phyloP scores from a whole-genome alignment of 2,329 filamentous ascomycete species.

The Colletotrichum noveboracense region DNA sequence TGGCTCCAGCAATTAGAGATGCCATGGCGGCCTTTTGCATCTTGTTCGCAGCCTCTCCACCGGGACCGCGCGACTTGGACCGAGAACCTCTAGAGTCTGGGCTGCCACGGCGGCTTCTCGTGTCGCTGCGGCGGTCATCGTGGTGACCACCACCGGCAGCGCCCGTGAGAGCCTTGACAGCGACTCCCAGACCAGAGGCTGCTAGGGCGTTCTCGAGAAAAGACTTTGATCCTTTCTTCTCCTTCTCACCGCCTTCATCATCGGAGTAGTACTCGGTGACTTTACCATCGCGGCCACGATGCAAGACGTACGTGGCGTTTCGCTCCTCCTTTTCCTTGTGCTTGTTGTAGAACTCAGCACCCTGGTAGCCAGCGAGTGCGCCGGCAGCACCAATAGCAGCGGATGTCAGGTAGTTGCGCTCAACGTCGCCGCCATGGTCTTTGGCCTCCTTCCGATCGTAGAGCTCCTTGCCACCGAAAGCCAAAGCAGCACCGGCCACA shows the following conservation, averaged over 20 bases:
- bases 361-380: slow-evolving; percentile 67
- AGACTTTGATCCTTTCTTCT: slow-evolving; percentile 67
- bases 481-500: slow-evolving; percentile 67
- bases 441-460: slow-evolving; percentile 67
- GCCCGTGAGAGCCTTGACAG: slow-evolving; percentile 64
- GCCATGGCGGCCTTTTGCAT: slow-evolving; percentile 90
- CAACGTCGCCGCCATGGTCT: slow-evolving; percentile 51
- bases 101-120: slow-evolving; percentile 40
- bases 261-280: slow-evolving; percentile 63
- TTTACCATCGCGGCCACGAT: slow-evolving; percentile 59
- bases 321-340: slow-evolving; percentile 59
- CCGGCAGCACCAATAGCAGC: slow-evolving; percentile 69
- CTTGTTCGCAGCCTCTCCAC: slow-evolving; percentile 57
- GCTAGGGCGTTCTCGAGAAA: slow-evolving; percentile 68
- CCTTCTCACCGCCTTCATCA: slow-evolving; percentile 52
- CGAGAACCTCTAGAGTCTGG: slow-evolving; percentile 49
- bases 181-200: slow-evolving; percentile 66
- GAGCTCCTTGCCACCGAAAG: slow-evolving; percentile 70
- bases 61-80: slow-evolving; percentile 56
- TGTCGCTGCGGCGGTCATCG: slow-evolving; percentile 43
- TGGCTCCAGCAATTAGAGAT: slow-evolving; percentile 86
- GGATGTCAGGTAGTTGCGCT: slow-evolving; percentile 64
- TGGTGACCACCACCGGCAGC: slow-evolving; percentile 48
- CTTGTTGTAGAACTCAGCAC: slow-evolving; percentile 68
- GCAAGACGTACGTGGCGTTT: slow-evolving; percentile 57